A percentile compares a stretch with the other conserved stretches of the same genome.
Evolutionary conservation across 495 filamentous ascomycete genomes (phyloP).

Genomic region (Tuber calosporum): DNA sequence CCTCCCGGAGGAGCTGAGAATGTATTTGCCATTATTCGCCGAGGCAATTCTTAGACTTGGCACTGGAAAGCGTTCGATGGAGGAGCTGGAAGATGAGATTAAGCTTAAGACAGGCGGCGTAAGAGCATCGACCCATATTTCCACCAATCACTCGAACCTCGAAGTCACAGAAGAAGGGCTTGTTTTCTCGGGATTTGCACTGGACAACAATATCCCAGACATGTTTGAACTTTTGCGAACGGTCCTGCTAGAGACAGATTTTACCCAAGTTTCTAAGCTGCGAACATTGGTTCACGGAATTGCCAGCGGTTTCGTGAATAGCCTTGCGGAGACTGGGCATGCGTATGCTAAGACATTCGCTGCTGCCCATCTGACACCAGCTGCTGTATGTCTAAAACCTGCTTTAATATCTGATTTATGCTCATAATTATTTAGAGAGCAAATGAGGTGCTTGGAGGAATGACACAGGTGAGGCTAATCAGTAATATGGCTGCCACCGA

Average conservation of each 20-base stretch:
- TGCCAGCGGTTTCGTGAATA: constrained; percentile 83
- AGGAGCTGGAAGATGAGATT: constrained; percentile 88
- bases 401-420: background rate
- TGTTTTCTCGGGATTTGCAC: constrained; percentile 69
- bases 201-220: constrained; percentile 78
- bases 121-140: constrained; percentile 66
- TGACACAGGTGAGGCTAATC: constrained; percentile 83
- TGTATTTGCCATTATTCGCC: constrained; percentile 82
- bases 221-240: constrained; percentile 84
- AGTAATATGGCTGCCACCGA: constrained; percentile 55
- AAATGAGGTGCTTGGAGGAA: constrained; percentile 71
- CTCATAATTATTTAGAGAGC: constrained; percentile 11
- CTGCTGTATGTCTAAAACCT: constrained; percentile 52
- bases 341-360: constrained; percentile 75
- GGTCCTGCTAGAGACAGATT: constrained; percentile 78
- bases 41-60: constrained; percentile 88
- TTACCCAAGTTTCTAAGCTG: constrained; percentile 68
- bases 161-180: constrained; percentile 69
- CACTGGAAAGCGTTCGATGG: constrained; percentile 79
- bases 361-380: constrained; percentile 65
- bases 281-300: constrained; percentile 77
- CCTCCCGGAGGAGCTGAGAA: constrained; percentile 75
- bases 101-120: constrained; percentile 95
- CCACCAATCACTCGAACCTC: constrained; percentile 65
- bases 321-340: constrained; percentile 80